Evolutionary conservation across 768 basidiomycete species (phyloP), one percentile per base, ranked within the genome.

Genomic region (Hortiboletus campestris): DNA sequence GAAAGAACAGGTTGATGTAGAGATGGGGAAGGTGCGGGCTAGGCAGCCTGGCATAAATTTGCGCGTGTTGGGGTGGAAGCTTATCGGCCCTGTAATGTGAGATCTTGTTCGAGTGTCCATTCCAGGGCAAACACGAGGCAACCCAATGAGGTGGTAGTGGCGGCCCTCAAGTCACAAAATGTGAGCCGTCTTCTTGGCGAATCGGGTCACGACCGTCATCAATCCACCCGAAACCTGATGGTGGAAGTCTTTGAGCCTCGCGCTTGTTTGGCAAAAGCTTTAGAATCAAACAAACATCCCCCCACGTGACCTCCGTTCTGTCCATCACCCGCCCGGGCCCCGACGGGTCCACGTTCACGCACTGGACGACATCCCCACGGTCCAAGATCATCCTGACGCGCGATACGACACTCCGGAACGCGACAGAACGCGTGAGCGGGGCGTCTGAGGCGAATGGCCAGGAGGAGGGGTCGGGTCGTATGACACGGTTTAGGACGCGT

Each of bases 321-420:
- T 25, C 25, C 25, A 25, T 25, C 25, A 25, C 25, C 25, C 6
- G n/a, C n/a, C n/a, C n/a, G n/a, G n/a, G n/a, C n/a, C n/a, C 92
- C 0, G 94, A 96, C 74, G 94, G 94, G 12, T 88, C 90, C 28
- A 90, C 89, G 1, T 93, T 91, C 69, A 84, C 82, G 6, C 90
- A 94, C 62, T 89, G 88, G 82, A 91, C 89, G 13, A 25, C 4
- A 25, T 25, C 25, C 4, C 25, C 25, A 25, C 0, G 25, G 25
- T 25, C 25, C 25, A 25, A 25, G 25, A 25, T 25, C 6, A 6
- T 25, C 25, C 78, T 95, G 45, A 90, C 93, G 19, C 84, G 93
- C 40, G 94, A 96, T 64, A 86, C 90, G 47, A 91, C 89, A 1
- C 72, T 92, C 7, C 96, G 89, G 88, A 89, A 91, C 66, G 83